A percentile compares a stretch with the other conserved stretches of the same genome.
These are phyloP conservation scores for Phanerodontia chrysosporium DNA, from an alignment of 768 basidiomycete species.

Conservation along the genomic window DNA sequence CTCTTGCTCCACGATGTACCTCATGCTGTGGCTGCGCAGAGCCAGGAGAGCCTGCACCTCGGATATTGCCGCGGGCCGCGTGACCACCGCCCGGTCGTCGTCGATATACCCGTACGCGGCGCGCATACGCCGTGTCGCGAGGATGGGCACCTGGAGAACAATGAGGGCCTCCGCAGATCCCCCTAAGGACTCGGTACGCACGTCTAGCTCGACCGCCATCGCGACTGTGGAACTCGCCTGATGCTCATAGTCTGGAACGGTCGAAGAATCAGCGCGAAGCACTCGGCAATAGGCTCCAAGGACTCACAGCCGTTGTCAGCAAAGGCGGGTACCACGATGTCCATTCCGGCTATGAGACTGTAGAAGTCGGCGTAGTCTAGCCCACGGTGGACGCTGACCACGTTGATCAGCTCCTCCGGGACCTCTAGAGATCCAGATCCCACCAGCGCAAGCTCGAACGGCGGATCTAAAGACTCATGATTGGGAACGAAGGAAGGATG, in stretches of 20 bases:
- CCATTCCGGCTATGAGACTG: conserved; percentile 32
- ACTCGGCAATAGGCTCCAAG: neutral
- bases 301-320: conserved; percentile 27
- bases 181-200: conserved; percentile 13
- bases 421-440: conserved; percentile 32
- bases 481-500: conserved; percentile 21
- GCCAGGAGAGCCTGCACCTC: conserved; percentile 36
- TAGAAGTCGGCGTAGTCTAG: conserved; percentile 37
- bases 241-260: conserved; percentile 26
- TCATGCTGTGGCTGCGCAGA: conserved; percentile 30
- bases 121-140: conserved; percentile 36
- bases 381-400: conserved; percentile 32
- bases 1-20: conserved; percentile 20
- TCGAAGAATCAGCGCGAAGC: neutral
- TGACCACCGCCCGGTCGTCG: conserved; percentile 32
- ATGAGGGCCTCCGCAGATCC: neutral
- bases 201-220: conserved; percentile 37
- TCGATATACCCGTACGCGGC: conserved; percentile 35
- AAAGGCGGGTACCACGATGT: conserved; percentile 40
- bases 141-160: conserved; percentile 31
- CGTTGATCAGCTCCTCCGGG: conserved; percentile 32
- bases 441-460: conserved; percentile 31
- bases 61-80: conserved; percentile 36
- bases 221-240: conserved; percentile 40
- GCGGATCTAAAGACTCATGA: conserved; percentile 14